Percentiles rank a stretch among this genome's conserved stretches.
These are phyloP conservation scores for Dictyostelium brefeldianum DNA, from an alignment of 78 protist species.

Conservation along the genomic window DNA sequence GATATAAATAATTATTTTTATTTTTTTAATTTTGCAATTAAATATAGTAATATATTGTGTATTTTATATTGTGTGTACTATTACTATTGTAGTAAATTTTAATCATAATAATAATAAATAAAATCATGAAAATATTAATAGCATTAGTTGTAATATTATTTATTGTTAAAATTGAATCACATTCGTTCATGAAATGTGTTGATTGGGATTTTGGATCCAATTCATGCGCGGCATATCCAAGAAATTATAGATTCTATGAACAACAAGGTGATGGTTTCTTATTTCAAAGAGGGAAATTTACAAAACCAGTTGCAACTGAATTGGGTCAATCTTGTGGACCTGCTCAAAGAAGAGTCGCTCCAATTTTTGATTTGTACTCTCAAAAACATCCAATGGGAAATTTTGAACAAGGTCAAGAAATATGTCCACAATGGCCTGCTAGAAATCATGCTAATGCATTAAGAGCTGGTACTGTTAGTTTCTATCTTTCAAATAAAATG, in stretches of 20 bases:
- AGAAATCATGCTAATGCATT: conserved; percentile 66
- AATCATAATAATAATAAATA: not conserved
- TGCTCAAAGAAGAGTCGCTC: conserved; percentile 19
- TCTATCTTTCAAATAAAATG: conserved; percentile 41
- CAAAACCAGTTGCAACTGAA: conserved; percentile 54
- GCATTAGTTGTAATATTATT: not conserved
- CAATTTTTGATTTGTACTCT: not conserved
- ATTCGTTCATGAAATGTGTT: conserved; percentile 69
- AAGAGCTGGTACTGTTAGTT: conserved; percentile 67
- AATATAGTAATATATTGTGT: not conserved
- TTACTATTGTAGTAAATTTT: not conserved
- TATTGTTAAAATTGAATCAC: conserved; percentile 26
- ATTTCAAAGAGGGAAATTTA: conserved; percentile 65
- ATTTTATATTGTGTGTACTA: too few relatives aligned
- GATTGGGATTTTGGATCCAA: conserved; percentile 37
- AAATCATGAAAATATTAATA: not conserved
- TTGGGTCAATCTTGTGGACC: conserved; percentile 75
- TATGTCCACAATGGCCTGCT: conserved; percentile 81
- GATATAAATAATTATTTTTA: too few relatives aligned
- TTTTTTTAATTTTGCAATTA: not conserved
- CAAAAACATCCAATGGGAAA: conserved; percentile 62
- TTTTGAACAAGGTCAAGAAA: conserved; percentile 31
- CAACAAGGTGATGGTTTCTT: conserved; percentile 62
- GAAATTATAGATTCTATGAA: conserved; percentile 34
- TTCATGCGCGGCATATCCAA: conserved; percentile 55